Evolutionary conservation across 768 basidiomycete genomes (phyloP).

Genomic region (Lactarius indigo): DNA sequence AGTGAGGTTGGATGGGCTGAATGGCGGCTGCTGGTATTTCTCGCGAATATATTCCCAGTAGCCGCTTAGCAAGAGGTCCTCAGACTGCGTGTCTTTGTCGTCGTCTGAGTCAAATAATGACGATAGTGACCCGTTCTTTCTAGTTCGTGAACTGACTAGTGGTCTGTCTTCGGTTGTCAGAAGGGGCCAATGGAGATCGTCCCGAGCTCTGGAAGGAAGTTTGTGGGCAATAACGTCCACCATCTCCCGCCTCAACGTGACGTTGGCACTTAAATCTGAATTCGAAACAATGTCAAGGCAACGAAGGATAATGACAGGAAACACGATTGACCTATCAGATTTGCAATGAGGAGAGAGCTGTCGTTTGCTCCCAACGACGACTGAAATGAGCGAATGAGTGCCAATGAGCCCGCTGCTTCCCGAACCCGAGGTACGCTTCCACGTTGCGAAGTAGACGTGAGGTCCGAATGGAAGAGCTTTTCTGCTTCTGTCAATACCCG

Average conservation of each 20-base stretch:
- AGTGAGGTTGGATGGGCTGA: conserved; percentile 43
- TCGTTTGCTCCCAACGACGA: conserved; percentile 66
- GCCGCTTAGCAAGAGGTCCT: conserved; percentile 36
- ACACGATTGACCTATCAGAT: conserved; percentile 52
- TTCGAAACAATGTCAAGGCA: not conserved
- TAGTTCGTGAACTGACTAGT: conserved; percentile 29
- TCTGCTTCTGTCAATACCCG: conserved; percentile 64
- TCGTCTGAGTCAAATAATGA: conserved; percentile 32
- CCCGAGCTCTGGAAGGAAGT: conserved; percentile 43
- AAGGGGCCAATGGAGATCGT: conserved; percentile 77
- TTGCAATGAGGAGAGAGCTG: conserved; percentile 53
- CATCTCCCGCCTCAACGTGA: conserved; percentile 84
- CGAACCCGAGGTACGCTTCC: conserved; percentile 72
- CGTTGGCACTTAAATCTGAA: conserved; percentile 67
- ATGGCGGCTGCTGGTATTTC: conserved; percentile 48
- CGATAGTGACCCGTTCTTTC: conserved; percentile 26
- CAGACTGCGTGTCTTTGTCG: conserved; percentile 38
- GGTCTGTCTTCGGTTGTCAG: conserved; percentile 45
- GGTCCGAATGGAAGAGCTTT: conserved; percentile 61
- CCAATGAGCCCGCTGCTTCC: conserved; percentile 67
- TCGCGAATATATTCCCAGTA: conserved; percentile 63
- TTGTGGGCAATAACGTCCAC: conserved; percentile 78
- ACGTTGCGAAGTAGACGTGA: conserved; percentile 49
- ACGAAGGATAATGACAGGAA: not conserved
- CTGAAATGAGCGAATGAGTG: conserved; percentile 70